Evolutionary conservation across 2,329 filamentous ascomycete species (phyloP).

Genomic region (Diaporthe eres): DNA sequence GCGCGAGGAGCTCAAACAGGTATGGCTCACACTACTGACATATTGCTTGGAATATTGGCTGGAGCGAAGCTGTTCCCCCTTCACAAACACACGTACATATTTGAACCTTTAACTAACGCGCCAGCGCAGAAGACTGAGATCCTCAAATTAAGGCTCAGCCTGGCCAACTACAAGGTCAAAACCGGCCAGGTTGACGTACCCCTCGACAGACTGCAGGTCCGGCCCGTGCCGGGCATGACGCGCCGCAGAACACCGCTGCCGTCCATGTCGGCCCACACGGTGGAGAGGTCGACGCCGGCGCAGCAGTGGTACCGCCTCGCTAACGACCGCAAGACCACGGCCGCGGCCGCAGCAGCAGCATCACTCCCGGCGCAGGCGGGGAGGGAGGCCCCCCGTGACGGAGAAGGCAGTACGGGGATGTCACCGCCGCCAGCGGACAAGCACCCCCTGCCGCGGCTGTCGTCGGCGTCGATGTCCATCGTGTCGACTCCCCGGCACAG

Average conservation of each 20-base stretch:
- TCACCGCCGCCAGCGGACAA: slow-evolving; percentile 44
- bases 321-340: slow-evolving; percentile 37
- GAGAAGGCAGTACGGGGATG: slow-evolving; percentile 30
- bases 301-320: slow-evolving; percentile 42
- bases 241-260: slow-evolving; percentile 41
- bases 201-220: slow-evolving; percentile 69
- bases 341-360: slow-evolving; percentile 37
- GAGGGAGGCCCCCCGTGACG: slow-evolving; percentile 22
- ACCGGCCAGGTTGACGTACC: slow-evolving; percentile 80
- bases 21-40: slow-evolving; percentile 44
- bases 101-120: background rate
- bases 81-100: background rate
- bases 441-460: slow-evolving; percentile 41
- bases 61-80: background rate
- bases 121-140: slow-evolving; percentile 72
- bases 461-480: slow-evolving; percentile 17
- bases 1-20: slow-evolving; percentile 67
- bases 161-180: slow-evolving; percentile 81
- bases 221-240: slow-evolving; percentile 48
- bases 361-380: slow-evolving; percentile 1
- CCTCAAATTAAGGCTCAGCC: slow-evolving; percentile 76
- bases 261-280: slow-evolving; percentile 39
- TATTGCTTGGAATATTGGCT: background rate
- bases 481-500: slow-evolving; percentile 37
- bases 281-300: slow-evolving; percentile 39